These are phyloP conservation scores for Ophiostoma sp. DNA, from an alignment of 2,329 filamentous ascomycete genomes.

Conservation along the genomic window DNA sequence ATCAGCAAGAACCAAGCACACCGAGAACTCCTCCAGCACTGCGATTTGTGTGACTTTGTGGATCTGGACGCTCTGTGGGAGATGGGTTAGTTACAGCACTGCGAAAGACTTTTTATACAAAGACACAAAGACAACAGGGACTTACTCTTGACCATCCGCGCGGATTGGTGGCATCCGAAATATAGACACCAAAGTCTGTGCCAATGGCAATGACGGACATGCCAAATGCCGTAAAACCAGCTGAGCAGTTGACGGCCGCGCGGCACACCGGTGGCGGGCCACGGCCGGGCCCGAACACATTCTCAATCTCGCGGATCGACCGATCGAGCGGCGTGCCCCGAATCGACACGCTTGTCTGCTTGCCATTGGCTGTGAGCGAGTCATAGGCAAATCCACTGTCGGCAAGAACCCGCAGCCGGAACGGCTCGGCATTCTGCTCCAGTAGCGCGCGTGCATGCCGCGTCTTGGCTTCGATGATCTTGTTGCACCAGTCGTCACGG, in stretches of 20 bases:
- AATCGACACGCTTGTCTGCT: conserved; percentile 65
- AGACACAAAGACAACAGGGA: conserved; percentile 23
- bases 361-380: conserved; percentile 51
- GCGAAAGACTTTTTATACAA: not conserved
- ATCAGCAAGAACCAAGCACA: conserved; percentile 87
- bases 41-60: conserved; percentile 83
- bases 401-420: conserved; percentile 83
- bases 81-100: not conserved
- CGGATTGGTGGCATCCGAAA: conserved; percentile 81
- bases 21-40: conserved; percentile 89
- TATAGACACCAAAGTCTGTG: conserved; percentile 89
- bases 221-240: conserved; percentile 77
- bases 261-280: conserved; percentile 74
- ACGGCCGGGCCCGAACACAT: conserved; percentile 63
- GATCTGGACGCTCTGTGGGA: conserved; percentile 63
- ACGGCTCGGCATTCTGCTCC: conserved; percentile 92
- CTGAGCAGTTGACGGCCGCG: conserved; percentile 85
- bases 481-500: conserved; percentile 83
- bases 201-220: conserved; percentile 88
- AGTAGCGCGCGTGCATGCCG: conserved; percentile 82
- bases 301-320: conserved; percentile 83
- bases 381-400: conserved; percentile 88
- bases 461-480: conserved; percentile 92
- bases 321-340: conserved; percentile 86
- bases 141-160: conserved; percentile 84